Evolutionary conservation across 139 green algal genomes (phyloP), one percentile per base, ranked within the genome.

Genomic region (Tetraselmis chui): DNA sequence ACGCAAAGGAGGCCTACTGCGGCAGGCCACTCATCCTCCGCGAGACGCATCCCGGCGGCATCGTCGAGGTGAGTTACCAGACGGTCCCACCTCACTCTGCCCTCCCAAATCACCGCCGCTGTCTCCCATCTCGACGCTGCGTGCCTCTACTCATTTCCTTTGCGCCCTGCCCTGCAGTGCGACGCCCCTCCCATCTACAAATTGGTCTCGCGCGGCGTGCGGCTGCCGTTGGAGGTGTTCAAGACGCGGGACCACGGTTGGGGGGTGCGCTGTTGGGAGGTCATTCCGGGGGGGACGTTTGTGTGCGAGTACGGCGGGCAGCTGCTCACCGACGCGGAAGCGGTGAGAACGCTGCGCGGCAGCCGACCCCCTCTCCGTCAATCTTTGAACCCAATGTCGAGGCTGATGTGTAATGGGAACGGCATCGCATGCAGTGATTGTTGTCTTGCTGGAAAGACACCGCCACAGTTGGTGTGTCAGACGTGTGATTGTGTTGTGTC

Each of bases 181-280:
- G 45, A 67, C 18, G 45, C 45, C 45, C 45, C 45, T 5, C 45
- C 45, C 45, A 67, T 25, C 11, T 67, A 67, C 45, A 67, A 67
- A 18, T 5, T 67, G 45, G 45, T 67, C 11, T 5, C 45, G 23
- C 1, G 75, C 0, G 90, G 91, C 76, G 78, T 94, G 59, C 11
- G 25, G 1, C 80, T 90, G 78, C 90, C 90, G 0, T 87, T 95
- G 59, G 90, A 95, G 86, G 83, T 95, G 28, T 94, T 93, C 84
- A 87, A 87, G 59, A 94, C 88, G 0, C 28, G 28, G 31, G 81
- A 86, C 28, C 28, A 59, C 22, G 91, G 91, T 0, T 95, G 88
- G 88, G 92, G 91, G 0, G 82, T 95, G 84, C 90, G 91, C 75
- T 94, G 88, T 83, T 25, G 81, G 0, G 79, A 79, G 31, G 28